Evolutionary conservation across 805 yeast genomes (phyloP), one percentile per base, ranked within the genome.

Genomic region (Ogataea chonburiensis): DNA sequence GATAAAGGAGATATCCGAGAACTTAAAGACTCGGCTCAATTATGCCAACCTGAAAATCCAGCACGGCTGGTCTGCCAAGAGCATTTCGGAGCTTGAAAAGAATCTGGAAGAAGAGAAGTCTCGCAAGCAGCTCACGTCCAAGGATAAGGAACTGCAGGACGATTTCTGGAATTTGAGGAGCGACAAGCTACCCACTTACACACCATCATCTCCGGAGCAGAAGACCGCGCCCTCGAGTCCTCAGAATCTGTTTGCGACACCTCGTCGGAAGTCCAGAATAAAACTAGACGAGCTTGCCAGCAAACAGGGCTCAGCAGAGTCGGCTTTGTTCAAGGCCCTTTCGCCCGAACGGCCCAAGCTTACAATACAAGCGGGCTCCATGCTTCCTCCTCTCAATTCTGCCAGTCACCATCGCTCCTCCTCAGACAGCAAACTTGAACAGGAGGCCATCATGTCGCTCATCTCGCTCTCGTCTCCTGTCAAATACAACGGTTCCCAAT

Each of bases 381-480:
- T 40, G 23, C 46, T 37, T 8, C 40, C 34, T 7, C 40, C 31
- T 10, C 18, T 19, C 7, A 32, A 28, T n/a, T 42, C 24, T 12
- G 27, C 22, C 30, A 38, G 24, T 17, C 45, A 37, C 13, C 49
- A 36, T 8, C 24, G 45, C 4, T 43, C 47, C 5, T 26, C 48
- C 7, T 41, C 56, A 11, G 59, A 55, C 17, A 54, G 34, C 45
- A 56, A 42, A 55, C 58, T 43, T 54, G 81, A 75, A 43, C 74
- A 74, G 47, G 80, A 75, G 31, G 81, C 81, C 5, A 70, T 75
- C 8, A 59, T 69, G 50, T 73, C 79, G 15, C 60, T 75, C 34
- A 75, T 75, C 68, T 71, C 78, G 24, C 60, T 75, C 25, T 67
- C 80, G 6, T 71, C 79, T 1, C 80, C 81, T 6, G 54, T 53